Conservation (phyloP, 2,329 filamentous ascomycete genomes). For the Monilinia aucupariae region DNA sequence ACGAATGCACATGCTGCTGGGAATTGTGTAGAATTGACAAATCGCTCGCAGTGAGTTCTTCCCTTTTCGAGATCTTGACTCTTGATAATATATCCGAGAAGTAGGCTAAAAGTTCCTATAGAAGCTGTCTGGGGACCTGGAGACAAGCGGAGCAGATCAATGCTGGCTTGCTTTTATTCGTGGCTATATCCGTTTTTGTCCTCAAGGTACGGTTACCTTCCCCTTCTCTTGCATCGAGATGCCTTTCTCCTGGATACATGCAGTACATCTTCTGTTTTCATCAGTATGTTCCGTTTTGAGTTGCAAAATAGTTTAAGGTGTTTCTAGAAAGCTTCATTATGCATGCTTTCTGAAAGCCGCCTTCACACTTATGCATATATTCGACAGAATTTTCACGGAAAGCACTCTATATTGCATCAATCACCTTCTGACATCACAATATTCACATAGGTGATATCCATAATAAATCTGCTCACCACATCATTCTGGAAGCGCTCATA, state of each 20-base stretch:
- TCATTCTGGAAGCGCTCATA: constrained; percentile 25
- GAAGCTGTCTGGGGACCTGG: constrained; percentile 52
- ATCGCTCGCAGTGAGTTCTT: constrained; percentile 13
- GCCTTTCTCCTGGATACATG: neutral
- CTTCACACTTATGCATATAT: neutral
- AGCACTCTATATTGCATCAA: neutral
- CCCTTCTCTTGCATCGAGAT: neutral
- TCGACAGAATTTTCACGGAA: neutral
- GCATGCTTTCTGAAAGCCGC: neutral
- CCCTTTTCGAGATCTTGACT: too few species aligned
- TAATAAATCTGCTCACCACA: constrained; percentile 30
- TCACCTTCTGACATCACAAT: constrained; percentile 2
- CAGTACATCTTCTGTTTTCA: neutral
- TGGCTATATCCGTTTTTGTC: constrained; percentile 48
- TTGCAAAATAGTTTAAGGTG: neutral
- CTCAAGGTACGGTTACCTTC: constrained; percentile 46
- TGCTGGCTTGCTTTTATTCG: constrained; percentile 50
- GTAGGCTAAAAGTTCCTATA: neutral
- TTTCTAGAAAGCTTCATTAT: neutral
- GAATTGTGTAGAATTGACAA: constrained; percentile 18
- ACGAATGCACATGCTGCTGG: neutral
- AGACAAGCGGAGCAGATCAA: constrained; percentile 47
- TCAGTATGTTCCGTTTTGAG: neutral
- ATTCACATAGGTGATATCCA: constrained; percentile 22
- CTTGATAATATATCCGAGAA: neutral